A percentile compares a stretch with the other conserved stretches of the same genome.
These are phyloP conservation scores for Mycena sanguinolenta DNA, from an alignment of 768 basidiomycete species.

Conservation along the genomic window DNA sequence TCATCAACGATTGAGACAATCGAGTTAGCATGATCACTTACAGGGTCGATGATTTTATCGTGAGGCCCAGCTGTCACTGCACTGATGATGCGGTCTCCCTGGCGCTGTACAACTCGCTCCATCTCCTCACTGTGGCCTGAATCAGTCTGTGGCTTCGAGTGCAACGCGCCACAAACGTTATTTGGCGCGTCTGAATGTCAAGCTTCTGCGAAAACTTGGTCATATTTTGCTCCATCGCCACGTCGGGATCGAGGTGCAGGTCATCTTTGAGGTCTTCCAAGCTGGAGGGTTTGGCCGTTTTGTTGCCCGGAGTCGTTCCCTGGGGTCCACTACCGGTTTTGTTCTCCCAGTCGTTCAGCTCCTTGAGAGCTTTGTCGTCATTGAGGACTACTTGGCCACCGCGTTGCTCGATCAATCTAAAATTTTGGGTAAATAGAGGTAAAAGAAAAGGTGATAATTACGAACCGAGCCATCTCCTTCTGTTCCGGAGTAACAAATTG, in stretches of 20 bases:
- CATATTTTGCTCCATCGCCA: constrained; percentile 46
- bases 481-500: constrained; percentile 41
- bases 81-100: constrained; percentile 50
- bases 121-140: constrained; percentile 48
- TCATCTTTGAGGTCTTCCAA: constrained; percentile 41
- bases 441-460: constrained; percentile 27
- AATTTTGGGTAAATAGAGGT: background rate
- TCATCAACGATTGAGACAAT: background rate
- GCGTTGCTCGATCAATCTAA: constrained; percentile 36
- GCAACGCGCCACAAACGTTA: constrained; percentile 28
- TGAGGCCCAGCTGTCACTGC: constrained; percentile 50
- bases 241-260: constrained; percentile 41
- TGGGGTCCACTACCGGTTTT: background rate
- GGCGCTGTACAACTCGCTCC: constrained; percentile 42
- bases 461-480: constrained; percentile 40
- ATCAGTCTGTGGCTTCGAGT: too few relatives aligned
- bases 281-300: too few relatives aligned
- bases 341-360: constrained; percentile 33
- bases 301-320: constrained; percentile 31
- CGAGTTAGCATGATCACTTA: too few relatives aligned
- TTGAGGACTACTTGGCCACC: constrained; percentile 40
- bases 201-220: constrained; percentile 51
- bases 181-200: constrained; percentile 47
- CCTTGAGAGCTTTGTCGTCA: constrained; percentile 34
- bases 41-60: constrained; percentile 48